A percentile compares a stretch with the other conserved stretches of the same genome.
phyloP scores from a whole-genome alignment of 345 rosid genomes.

The Eucalyptus urophylla region DNA sequence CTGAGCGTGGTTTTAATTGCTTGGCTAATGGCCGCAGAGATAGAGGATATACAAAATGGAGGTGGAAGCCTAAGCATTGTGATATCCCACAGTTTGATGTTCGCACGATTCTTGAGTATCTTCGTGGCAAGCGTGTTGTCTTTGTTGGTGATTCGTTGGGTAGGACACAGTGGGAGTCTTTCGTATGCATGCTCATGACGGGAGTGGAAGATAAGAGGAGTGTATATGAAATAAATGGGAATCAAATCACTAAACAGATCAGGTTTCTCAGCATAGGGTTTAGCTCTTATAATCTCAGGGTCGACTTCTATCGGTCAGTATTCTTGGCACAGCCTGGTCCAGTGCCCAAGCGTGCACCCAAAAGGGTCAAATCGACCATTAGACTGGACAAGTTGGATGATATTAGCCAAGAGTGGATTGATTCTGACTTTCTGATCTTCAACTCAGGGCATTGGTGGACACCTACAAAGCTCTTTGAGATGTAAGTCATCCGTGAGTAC shows the following conservation, averaged over 20 bases:
- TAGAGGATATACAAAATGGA: slow-evolving; percentile 38
- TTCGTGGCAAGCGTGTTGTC: slow-evolving; percentile 51
- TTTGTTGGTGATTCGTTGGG: slow-evolving; percentile 68
- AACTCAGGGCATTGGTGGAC: slow-evolving; percentile 86
- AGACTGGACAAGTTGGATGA: slow-evolving; percentile 46
- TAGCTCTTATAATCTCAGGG: slow-evolving; percentile 25
- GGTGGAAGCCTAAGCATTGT: slow-evolving; percentile 65
- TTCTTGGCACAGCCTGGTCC: slow-evolving; percentile 48
- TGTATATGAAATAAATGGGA: slow-evolving; percentile 52
- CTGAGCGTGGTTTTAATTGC: slow-evolving; percentile 54
- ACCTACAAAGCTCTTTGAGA: slow-evolving; percentile 51
- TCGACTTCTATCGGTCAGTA: slow-evolving; percentile 66
- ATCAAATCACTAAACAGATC: slow-evolving; percentile 37
- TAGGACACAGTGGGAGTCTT: slow-evolving; percentile 74
- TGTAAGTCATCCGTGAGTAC: slow-evolving; percentile 25
- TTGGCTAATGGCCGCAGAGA: slow-evolving; percentile 58
- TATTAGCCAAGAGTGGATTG: slow-evolving; percentile 60
- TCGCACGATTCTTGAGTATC: slow-evolving; percentile 21
- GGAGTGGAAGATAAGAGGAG: slow-evolving; percentile 54
- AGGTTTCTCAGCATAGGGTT: slow-evolving; percentile 45
- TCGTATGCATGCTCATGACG: slow-evolving; percentile 58
- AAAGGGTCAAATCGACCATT: slow-evolving; percentile 49
- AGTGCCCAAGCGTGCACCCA: slow-evolving; percentile 38
- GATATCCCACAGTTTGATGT: slow-evolving; percentile 44
- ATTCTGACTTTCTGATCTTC: slow-evolving; percentile 50